Base-by-base conservation (phyloP, 306 rosid genomes). In the Corylus heterophylla region DNA sequence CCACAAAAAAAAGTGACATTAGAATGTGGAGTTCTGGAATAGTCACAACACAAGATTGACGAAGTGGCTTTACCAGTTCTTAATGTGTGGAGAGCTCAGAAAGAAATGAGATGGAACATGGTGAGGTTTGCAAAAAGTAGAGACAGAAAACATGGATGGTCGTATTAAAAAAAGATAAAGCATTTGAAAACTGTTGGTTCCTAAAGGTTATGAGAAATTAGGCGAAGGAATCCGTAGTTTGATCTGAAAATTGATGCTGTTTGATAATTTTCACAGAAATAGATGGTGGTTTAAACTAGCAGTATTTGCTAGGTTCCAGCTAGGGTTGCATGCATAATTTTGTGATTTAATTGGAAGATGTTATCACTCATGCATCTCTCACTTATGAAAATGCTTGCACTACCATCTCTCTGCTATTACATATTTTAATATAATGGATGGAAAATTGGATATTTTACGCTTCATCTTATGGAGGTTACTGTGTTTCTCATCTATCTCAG, bases 401-500 rank as follows among this genome's bases (percentile, higher is more conserved):
- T 17, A 16, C 47, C 48, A 14, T 64, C 71, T 64, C 71, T 68
- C 16, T 48, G 8, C 10, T 45, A 42, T 68, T 42, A 70, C 67
- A 67, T 85, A 76, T 44, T 63, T 81, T 68, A 52, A 54, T 27
- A 75, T 71, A 80, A 54, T 25, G 48, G 55, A 54, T 55, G 39
- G 20, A 73, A 39, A 22, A n/a, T 35, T 74, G 66, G 68, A 68
- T 64, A 52, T 18, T 49, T 31, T 72, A 54, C 31, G 45, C 52
- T 74, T 49, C 72, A 78, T 74, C 63, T 52, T 54, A 83, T 76
- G 54, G 69, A 54, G 67, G 27, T 44, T n/a, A 62, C 48, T 72
- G 76, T 45, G 47, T 72, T 79, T 64, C 76, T 78, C 56, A 52
- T 82, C n/a, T 83, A 68, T 87, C 79, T 75, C 92, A 93, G 99